phyloP scores from a whole-genome alignment of 495 filamentous ascomycete species.

The Choiromyces venosus region DNA sequence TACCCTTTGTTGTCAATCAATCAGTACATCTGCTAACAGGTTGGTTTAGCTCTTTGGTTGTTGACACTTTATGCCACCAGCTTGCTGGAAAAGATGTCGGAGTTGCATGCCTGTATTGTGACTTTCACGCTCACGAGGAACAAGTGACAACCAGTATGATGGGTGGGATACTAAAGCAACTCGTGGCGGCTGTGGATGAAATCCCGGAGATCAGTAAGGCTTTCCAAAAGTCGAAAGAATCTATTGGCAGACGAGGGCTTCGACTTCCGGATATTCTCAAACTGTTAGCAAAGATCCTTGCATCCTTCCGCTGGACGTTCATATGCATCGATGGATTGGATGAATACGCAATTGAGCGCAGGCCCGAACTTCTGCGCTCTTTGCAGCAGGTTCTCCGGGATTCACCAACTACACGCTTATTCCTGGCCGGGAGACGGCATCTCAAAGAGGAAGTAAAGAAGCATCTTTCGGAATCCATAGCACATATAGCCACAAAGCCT shows the following conservation, averaged over 20 bases:
- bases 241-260: background rate
- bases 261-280: background rate
- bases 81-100: background rate
- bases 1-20: background rate
- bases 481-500: background rate
- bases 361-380: constrained; percentile 12
- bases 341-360: constrained; percentile 11
- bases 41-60: background rate
- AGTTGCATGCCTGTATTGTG: background rate
- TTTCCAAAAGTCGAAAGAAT: background rate
- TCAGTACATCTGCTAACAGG: background rate
- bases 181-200: background rate
- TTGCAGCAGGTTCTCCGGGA: background rate
- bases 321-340: constrained; percentile 18
- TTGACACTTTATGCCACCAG: background rate
- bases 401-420: constrained; percentile 4
- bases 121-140: background rate
- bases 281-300: background rate
- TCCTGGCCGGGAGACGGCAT: constrained; percentile 16
- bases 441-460: constrained; percentile 9
- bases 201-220: background rate
- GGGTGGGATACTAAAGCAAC: background rate
- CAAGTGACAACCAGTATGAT: background rate
- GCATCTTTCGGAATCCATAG: background rate
- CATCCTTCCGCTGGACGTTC: background rate